Evolutionary conservation across 2,329 filamentous ascomycete species (phyloP).

Genomic region (Talaromyces sp.): DNA sequence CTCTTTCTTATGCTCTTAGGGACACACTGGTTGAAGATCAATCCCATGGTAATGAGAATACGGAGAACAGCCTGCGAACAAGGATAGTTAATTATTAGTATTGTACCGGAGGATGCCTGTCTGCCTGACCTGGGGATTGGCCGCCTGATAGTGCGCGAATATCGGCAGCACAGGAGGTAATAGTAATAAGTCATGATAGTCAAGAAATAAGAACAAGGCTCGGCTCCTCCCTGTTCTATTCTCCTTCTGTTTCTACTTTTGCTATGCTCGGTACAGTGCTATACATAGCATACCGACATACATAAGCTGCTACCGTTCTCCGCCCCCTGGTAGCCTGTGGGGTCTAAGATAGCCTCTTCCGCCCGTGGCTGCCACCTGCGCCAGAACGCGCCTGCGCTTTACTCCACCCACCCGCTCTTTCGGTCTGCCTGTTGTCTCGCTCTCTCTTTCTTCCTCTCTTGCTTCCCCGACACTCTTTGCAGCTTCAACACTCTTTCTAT

Average conservation of each 20-base stretch:
- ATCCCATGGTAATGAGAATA: neutral
- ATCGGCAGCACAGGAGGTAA: neutral
- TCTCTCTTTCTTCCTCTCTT: neutral
- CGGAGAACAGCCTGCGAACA: neutral
- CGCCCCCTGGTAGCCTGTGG: slow-evolving; percentile 1
- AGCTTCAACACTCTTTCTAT: neutral
- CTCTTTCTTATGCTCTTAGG: no score
- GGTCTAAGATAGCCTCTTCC: neutral
- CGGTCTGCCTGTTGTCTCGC: neutral
- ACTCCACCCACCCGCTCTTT: neutral
- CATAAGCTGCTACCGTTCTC: neutral
- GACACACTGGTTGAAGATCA: neutral
- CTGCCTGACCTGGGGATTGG: neutral
- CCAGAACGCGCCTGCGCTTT: neutral
- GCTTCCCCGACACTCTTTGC: neutral
- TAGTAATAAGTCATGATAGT: neutral
- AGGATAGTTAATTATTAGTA: neutral
- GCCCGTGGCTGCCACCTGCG: neutral
- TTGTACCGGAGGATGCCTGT: neutral
- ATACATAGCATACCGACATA: neutral
- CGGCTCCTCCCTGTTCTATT: neutral
- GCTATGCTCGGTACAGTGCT: neutral
- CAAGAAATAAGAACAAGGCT: neutral
- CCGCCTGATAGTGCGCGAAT: neutral
- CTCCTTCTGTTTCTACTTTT: neutral